Base-by-base conservation (phyloP, 192 early-diverging fungal species). In the Phycomyces blakesleeanus region DNA sequence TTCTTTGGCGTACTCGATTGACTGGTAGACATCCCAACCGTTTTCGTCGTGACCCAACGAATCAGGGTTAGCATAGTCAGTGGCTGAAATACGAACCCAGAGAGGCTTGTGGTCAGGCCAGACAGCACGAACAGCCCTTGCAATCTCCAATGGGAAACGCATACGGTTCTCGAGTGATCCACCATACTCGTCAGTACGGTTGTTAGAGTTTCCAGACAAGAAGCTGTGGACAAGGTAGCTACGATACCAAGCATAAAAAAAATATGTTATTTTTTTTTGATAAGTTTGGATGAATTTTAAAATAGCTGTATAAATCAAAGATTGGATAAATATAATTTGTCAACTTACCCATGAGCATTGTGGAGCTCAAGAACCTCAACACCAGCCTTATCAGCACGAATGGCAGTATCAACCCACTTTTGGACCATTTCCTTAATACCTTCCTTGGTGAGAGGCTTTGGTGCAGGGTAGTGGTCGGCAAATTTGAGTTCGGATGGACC, bases 181-280 rank as follows among this genome's bases (percentile, higher is more conserved):
- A 42, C 96, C 96, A 69, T 94, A 98, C 51, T 88, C 60, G 72
- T 98, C 96, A 0, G 91, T 94, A 61, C 96, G 87, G 26, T 83
- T 59, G 77, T 98, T 97, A 52, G 87, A 78, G 18, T 91, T 57
- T 3, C 90, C 87, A 9, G 87, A 89, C 81, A 95, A 62, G 67
- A 94, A 93, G 68, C 84, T 73, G 74, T 87, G 76, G 58, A 91
- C 67, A 50, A 98, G 74, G 72, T 94, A 98, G 5, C 94, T 41
- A n/a, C n/a, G n/a, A n/a, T n/a, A n/a, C n/a, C n/a, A n/a, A n/a
- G n/a, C n/a, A n/a, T n/a, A n/a, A n/a, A n/a, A n/a, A n/a, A n/a
- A n/a, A n/a, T n/a, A n/a, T n/a, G n/a, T n/a, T n/a, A n/a, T n/a
- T n/a, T n/a, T n/a, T n/a, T n/a, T n/a, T n/a, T n/a, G n/a, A n/a